Evolutionary conservation across 352 stramenopile genomes (phyloP).

Genomic region (Phytophthora cajani): DNA sequence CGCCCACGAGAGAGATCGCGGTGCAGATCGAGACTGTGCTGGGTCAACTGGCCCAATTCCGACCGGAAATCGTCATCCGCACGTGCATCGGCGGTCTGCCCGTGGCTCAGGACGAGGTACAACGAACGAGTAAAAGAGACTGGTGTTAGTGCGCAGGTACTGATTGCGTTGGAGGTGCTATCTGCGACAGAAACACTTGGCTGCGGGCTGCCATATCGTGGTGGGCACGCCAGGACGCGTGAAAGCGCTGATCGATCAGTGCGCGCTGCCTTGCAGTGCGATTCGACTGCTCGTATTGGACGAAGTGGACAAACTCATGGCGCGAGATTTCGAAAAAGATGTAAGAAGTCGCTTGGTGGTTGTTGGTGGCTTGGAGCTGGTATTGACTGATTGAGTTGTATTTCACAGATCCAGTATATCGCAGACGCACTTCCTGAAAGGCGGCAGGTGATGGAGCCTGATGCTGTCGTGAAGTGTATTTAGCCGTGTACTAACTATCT

Average conservation of each 20-base stretch:
- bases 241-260: slow-evolving; percentile 70
- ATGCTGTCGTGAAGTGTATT: neutral
- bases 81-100: slow-evolving; percentile 71
- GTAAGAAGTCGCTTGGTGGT: slow-evolving; percentile 27
- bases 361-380: neutral
- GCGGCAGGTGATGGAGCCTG: slow-evolving; percentile 51
- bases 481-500: neutral
- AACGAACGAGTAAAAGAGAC: neutral
- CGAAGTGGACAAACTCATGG: slow-evolving; percentile 85
- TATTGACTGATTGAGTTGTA: slow-evolving; percentile 5
- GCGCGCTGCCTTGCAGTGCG: slow-evolving; percentile 47
- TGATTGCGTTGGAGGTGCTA: slow-evolving; percentile 4
- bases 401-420: slow-evolving; percentile 67
- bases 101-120: slow-evolving; percentile 67
- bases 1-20: slow-evolving; percentile 79
- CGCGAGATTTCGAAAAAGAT: slow-evolving; percentile 69
- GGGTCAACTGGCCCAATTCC: slow-evolving; percentile 54
- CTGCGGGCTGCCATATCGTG: slow-evolving; percentile 61
- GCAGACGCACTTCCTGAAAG: slow-evolving; percentile 57
- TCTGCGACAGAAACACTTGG: slow-evolving; percentile 42
- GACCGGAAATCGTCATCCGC: slow-evolving; percentile 43
- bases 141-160: neutral
- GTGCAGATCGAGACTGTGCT: slow-evolving; percentile 79
- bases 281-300: slow-evolving; percentile 79
- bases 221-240: slow-evolving; percentile 80